Evolutionary conservation across 2,329 filamentous ascomycete genomes (phyloP), one percentile per base, ranked within the genome.

Genomic region (Aphanoascus verrucosus): DNA sequence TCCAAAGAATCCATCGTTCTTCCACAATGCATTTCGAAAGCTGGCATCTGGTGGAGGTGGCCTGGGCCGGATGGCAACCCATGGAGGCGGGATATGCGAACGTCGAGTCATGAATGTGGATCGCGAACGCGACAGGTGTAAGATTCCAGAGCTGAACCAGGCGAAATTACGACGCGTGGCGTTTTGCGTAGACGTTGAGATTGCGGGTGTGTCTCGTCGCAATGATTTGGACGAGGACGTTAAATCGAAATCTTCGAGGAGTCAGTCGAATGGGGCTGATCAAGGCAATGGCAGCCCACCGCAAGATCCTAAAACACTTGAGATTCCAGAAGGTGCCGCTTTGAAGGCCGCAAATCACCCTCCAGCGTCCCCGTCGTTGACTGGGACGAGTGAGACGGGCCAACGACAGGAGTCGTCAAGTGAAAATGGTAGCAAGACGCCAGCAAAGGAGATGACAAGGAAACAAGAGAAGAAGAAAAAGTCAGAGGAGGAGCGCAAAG

Each of bases 391-490:
- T 14, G 51, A 53, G n/a, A 52, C 35, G 67, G 61, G 65, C 62
- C 43, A 37, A 67, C 32, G 8, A 5, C 42, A 56, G 59, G 40
- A 67, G 19, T 46, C 20, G 20, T 15, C 67, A 5, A 64, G 61
- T 41, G 55, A 50, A 32, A 55, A 58, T 35, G 31, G 58, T 49
- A 42, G 56, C 3, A 65, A 65, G 8, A 54, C 56, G 11, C 64
- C 68, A 49, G 55, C 31, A 14, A 69, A 69, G 44, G 65, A 79
- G 69, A 72, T 71, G 0, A 82, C 75, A 6, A 84, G 83, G 62
- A 96, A 94, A 71, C 93, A 88, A 69, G 90, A 96, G 65, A 96
- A 95, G 76, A 96, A 96, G 72, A 95, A 94, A 73, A 83, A 85
- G 59, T 94, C 87, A 40, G 91, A 96, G 65, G 89, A 91, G 56